phyloP scores from a whole-genome alignment of 306 rosid genomes.

The Vigna hirtella region DNA sequence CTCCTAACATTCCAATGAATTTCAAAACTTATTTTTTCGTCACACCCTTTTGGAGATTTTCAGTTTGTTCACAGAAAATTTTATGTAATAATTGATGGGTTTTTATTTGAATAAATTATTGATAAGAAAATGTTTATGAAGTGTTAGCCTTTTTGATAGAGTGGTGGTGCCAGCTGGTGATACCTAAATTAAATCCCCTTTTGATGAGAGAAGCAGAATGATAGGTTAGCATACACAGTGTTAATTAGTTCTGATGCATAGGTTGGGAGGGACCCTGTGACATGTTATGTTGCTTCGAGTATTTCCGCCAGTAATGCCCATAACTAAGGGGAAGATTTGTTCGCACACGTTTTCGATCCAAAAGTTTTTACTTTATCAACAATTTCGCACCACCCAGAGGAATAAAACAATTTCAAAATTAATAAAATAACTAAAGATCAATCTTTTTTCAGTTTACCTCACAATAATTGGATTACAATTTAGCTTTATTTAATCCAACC shows the following conservation, averaged over 20 bases:
- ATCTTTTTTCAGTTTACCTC: neutral
- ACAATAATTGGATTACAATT: too few relatives aligned
- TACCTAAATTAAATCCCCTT: neutral
- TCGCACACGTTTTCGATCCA: constrained; percentile 8
- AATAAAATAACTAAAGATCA: neutral
- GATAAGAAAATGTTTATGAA: neutral
- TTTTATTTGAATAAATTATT: neutral
- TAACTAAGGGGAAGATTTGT: constrained; percentile 46
- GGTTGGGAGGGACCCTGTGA: constrained; percentile 38
- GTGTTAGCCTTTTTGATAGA: neutral
- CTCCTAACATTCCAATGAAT: neutral
- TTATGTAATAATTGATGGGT: too few relatives aligned
- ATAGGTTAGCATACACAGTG: constrained; percentile 15
- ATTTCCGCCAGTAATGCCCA: constrained; percentile 50
- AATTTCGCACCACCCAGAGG: neutral
- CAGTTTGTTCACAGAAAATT: too few relatives aligned
- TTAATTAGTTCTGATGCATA: constrained; percentile 30
- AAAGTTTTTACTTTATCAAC: constrained; percentile 25
- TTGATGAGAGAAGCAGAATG: constrained; percentile 24
- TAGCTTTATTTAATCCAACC: neutral
- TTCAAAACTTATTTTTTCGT: neutral
- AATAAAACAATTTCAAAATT: neutral
- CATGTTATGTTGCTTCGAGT: neutral
- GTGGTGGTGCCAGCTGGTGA: constrained; percentile 32
- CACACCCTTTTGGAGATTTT: too few relatives aligned